Percentiles rank a stretch among this genome's conserved stretches.
Conservation (phyloP, 2,329 filamentous ascomycete species). For the Bipolaris cookei region DNA sequence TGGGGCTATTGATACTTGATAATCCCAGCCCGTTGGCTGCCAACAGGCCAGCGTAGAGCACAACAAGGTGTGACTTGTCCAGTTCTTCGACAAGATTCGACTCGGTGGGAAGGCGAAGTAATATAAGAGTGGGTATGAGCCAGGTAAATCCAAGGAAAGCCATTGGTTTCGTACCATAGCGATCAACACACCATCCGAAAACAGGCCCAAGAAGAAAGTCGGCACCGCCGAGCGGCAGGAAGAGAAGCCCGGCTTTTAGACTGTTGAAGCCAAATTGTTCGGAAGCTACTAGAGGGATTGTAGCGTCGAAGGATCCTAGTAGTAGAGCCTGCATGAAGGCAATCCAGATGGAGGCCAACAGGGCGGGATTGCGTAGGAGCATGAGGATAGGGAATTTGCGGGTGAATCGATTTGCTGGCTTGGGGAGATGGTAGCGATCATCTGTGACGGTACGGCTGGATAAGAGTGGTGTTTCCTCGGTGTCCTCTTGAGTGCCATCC, state of each 20-base stretch:
- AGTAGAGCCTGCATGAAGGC: constrained; percentile 44
- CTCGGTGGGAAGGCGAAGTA: constrained; percentile 51
- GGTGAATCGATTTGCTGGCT: constrained; percentile 50
- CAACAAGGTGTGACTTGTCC: constrained; percentile 43
- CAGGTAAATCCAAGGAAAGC: constrained; percentile 53
- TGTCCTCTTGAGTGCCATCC: constrained; percentile 23
- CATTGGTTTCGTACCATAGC: constrained; percentile 53
- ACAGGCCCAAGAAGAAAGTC: constrained; percentile 56
- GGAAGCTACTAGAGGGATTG: constrained; percentile 54
- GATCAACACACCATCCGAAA: constrained; percentile 57
- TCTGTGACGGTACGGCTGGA: constrained; percentile 26
- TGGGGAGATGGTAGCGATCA: constrained; percentile 52
- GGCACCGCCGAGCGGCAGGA: constrained; percentile 54
- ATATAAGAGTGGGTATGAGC: constrained; percentile 52
- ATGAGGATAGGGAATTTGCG: constrained; percentile 58
- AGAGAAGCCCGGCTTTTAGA: constrained; percentile 53
- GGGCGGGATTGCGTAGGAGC: constrained; percentile 43
- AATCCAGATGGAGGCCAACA: constrained; percentile 45
- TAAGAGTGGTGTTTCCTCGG: constrained; percentile 37
- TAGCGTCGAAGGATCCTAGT: constrained; percentile 57
- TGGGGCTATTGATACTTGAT: constrained; percentile 60
- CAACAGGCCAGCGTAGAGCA: constrained; percentile 56
- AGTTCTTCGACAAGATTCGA: constrained; percentile 23
- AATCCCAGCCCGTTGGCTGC: constrained; percentile 59
- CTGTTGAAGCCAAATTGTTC: constrained; percentile 55